Conservation (phyloP, 2,329 filamentous ascomycete species). For the Xylariaceae sp. region DNA sequence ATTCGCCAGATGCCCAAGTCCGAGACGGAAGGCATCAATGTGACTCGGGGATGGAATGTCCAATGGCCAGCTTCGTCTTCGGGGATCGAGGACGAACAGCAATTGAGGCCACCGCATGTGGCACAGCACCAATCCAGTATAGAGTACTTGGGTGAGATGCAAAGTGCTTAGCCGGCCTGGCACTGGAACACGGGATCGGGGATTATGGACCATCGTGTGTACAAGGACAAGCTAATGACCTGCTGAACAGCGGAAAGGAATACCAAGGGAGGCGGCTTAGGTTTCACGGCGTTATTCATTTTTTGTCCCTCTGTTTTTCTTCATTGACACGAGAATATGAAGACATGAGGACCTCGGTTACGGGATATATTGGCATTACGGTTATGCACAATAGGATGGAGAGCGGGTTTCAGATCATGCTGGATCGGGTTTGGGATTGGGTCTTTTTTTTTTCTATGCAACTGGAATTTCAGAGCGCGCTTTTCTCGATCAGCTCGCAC, state of each 20-base stretch:
- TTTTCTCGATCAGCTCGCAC: not conserved
- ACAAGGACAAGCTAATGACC: slow-evolving; percentile 7
- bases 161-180: not conserved
- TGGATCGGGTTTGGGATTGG: too few species aligned
- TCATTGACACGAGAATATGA: not conserved
- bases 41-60: slow-evolving; percentile 7
- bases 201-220: not conserved
- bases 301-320: not conserved
- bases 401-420: not conserved
- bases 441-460: too few species aligned
- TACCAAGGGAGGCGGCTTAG: slow-evolving; percentile 2
- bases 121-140: slow-evolving; percentile 12
- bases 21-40: slow-evolving; percentile 4
- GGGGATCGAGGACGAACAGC: slow-evolving; percentile 9
- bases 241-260: slow-evolving; percentile 1
- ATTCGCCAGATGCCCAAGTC: slow-evolving; percentile 13
- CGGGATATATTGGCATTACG: not conserved
- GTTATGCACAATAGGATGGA: not conserved
- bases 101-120: slow-evolving; percentile 13
- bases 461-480: not conserved
- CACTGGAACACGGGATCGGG: not conserved
- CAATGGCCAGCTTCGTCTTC: not conserved
- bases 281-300: not conserved
- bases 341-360: not conserved
- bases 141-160: slow-evolving; percentile 9